These are phyloP conservation scores for Hypoxylon sp. DNA, from an alignment of 2,329 filamentous ascomycete genomes.

Conservation along the genomic window DNA sequence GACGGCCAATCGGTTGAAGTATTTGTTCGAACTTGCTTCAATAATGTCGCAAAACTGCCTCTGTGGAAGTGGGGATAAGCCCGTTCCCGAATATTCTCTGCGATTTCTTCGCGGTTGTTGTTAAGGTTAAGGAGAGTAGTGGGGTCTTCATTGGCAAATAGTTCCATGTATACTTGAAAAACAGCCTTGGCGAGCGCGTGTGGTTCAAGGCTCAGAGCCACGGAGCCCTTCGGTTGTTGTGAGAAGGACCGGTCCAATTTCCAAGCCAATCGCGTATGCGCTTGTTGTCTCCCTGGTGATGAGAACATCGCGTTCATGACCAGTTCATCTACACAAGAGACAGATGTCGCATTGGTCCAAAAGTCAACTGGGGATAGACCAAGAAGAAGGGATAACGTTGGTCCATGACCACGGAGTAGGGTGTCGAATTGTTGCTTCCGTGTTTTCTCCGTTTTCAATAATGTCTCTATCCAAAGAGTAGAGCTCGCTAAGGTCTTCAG, in stretches of 20 bases:
- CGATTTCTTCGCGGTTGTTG: slow-evolving; percentile 21
- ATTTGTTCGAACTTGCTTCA: slow-evolving; percentile 57
- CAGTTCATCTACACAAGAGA: slow-evolving; percentile 60
- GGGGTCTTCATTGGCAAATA: slow-evolving; percentile 62
- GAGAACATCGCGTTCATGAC: slow-evolving; percentile 49
- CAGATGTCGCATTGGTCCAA: slow-evolving; percentile 64
- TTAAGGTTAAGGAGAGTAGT: slow-evolving; percentile 33
- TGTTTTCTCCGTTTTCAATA: slow-evolving; percentile 56
- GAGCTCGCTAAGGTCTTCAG: slow-evolving; percentile 62
- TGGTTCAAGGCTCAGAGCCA: slow-evolving; percentile 54
- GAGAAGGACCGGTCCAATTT: slow-evolving; percentile 46
- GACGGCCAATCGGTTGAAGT: slow-evolving; percentile 56
- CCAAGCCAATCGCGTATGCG: slow-evolving; percentile 53
- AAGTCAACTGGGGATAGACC: slow-evolving; percentile 66
- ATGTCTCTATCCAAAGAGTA: slow-evolving; percentile 64
- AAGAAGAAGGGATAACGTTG: slow-evolving; percentile 65
- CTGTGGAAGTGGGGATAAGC: slow-evolving; percentile 56
- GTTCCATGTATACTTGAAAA: slow-evolving; percentile 60
- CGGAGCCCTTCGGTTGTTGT: slow-evolving; percentile 34
- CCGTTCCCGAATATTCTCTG: slow-evolving; percentile 23
- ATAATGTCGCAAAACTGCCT: slow-evolving; percentile 58
- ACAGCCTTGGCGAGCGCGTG: slow-evolving; percentile 58
- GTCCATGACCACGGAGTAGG: slow-evolving; percentile 64
- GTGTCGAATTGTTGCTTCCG: slow-evolving; percentile 56
- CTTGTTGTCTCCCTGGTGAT: slow-evolving; percentile 15